phyloP scores from a whole-genome alignment of 2,329 filamentous ascomycete genomes.

The Botrytis medusae region DNA sequence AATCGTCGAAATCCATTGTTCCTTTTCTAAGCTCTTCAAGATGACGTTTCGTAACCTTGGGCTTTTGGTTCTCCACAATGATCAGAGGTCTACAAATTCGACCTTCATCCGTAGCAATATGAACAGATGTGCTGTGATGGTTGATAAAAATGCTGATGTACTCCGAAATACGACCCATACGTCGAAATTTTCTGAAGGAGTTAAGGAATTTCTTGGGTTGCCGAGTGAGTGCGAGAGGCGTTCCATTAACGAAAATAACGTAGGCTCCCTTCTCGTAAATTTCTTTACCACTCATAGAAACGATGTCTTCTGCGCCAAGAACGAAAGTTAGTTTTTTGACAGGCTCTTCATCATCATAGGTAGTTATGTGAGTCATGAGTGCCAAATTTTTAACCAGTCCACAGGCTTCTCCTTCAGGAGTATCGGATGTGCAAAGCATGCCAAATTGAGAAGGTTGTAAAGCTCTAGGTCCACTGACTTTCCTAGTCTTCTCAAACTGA shows the following conservation, averaged over 20 bases:
- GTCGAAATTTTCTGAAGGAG: conserved; percentile 80
- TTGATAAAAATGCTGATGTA: conserved; percentile 98
- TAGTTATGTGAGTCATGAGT: conserved; percentile 98
- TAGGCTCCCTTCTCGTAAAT: conserved; percentile 83
- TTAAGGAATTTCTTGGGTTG: conserved; percentile 84
- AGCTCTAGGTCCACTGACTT: conserved; percentile 92
- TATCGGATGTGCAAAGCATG: conserved; percentile 96
- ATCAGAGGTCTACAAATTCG: conserved; percentile 95
- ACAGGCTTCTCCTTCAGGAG: conserved; percentile 96
- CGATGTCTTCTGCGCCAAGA: conserved; percentile 80
- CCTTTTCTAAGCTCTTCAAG: conserved; percentile 80
- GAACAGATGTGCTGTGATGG: conserved; percentile 84
- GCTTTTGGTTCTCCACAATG: conserved; percentile 83
- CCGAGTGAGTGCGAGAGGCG: conserved; percentile 82
- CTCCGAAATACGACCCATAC: conserved; percentile 88
- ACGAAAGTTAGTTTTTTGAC: conserved; percentile 84
- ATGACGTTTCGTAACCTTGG: conserved; percentile 76
- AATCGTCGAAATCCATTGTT: conserved; percentile 89
- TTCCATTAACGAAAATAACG: conserved; percentile 93
- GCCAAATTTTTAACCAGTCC: conserved; percentile 97
- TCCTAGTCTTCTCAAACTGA: conserved; percentile 98
- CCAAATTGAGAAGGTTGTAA: conserved; percentile 97
- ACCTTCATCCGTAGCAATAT: conserved; percentile 95
- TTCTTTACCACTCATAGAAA: conserved; percentile 77
- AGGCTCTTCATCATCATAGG: conserved; percentile 88